phyloP scores from a whole-genome alignment of 306 rosid species.

The Fragaria nilgerrensis region DNA sequence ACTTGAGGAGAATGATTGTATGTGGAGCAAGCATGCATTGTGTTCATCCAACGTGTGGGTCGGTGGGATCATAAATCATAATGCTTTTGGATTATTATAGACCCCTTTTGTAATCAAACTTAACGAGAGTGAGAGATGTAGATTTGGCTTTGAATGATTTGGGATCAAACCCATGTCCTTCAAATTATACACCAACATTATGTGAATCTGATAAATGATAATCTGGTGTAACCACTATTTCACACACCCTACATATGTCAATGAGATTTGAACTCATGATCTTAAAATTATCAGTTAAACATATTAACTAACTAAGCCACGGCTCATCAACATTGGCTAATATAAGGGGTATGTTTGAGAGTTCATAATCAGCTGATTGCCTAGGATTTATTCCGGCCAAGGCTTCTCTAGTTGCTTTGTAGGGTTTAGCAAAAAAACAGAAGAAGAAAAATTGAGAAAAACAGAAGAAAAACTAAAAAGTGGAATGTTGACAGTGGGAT shows the following conservation, averaged over 20 bases:
- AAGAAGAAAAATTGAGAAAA: no score
- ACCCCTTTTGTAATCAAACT: neutral
- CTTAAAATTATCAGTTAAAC: no score
- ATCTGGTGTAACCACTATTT: neutral
- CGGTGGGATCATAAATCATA: neutral
- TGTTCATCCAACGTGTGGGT: slow-evolving; percentile 14
- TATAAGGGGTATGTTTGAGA: neutral
- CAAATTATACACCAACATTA: neutral
- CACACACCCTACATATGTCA: no score
- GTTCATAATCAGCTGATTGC: neutral
- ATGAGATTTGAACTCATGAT: no score
- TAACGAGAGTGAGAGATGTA: neutral
- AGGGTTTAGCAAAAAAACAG: no score
- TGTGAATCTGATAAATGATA: slow-evolving; percentile 6
- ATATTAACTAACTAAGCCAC: no score
- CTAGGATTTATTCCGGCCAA: neutral
- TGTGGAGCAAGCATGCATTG: slow-evolving; percentile 13
- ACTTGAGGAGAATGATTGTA: slow-evolving; percentile 6
- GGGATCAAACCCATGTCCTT: neutral
- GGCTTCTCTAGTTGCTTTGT: no score
- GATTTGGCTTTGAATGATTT: neutral
- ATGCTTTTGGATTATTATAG: neutral
- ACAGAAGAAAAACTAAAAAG: no score
- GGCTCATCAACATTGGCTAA: no score
- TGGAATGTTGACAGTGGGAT: neutral